Evolutionary conservation across 176 grass and related monocot genomes (phyloP).

Genomic region (Dendrocalamus sinicus): DNA sequence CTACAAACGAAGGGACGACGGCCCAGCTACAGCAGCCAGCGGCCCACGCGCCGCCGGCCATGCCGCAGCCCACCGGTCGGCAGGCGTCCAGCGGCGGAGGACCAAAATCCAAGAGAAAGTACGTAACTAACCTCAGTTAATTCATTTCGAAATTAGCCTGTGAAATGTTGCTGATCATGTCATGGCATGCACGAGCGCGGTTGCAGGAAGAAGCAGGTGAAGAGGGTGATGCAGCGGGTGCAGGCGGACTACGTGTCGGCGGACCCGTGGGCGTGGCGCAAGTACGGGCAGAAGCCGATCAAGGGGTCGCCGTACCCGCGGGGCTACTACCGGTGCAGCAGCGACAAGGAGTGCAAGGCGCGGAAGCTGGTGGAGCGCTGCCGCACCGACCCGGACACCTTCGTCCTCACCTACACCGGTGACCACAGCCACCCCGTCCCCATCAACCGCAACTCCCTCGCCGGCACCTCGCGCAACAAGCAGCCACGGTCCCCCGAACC

Average conservation of each 20-base stretch:
- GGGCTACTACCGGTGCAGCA: constrained; percentile 85
- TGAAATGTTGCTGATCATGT: background rate
- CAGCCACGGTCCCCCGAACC: background rate
- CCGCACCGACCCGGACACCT: constrained; percentile 48
- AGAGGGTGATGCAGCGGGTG: constrained; percentile 61
- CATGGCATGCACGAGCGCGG: background rate
- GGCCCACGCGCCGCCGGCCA: background rate
- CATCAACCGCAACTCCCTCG: constrained; percentile 76
- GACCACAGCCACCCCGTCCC: constrained; percentile 74
- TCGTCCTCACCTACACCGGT: constrained; percentile 83
- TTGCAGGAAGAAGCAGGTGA: constrained; percentile 70
- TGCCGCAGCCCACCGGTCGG: background rate
- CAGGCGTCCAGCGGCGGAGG: background rate
- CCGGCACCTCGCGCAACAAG: constrained; percentile 71
- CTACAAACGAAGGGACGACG: background rate
- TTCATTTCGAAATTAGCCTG: background rate
- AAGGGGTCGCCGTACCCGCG: constrained; percentile 88
- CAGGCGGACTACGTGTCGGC: constrained; percentile 49
- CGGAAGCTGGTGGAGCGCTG: constrained; percentile 87
- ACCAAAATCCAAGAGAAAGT: constrained; percentile 67
- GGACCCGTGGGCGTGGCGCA: constrained; percentile 91
- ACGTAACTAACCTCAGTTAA: constrained; percentile 3
- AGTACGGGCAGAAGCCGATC: constrained; percentile 98
- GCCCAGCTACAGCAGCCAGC: background rate
- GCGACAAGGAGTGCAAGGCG: constrained; percentile 64